These are phyloP conservation scores for Sisymbrium altissimum DNA, from an alignment of 345 rosid species.

Conservation along the genomic window DNA sequence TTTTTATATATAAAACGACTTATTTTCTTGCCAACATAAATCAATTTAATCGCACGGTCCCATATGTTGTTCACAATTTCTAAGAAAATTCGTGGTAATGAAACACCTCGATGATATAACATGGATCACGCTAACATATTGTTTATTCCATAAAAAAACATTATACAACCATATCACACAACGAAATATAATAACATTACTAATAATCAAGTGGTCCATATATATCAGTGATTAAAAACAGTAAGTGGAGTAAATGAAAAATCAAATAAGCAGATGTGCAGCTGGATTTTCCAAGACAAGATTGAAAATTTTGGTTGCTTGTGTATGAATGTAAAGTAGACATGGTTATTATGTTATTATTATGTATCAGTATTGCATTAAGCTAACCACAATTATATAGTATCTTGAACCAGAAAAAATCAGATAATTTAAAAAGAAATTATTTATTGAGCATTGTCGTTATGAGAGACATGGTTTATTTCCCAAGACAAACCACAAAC, in stretches of 20 bases:
- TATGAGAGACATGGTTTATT: slow-evolving; percentile 34
- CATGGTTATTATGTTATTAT: slow-evolving; percentile 29
- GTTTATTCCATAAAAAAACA: slow-evolving; percentile 11
- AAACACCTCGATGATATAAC: slow-evolving; percentile 36
- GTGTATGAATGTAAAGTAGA: slow-evolving; percentile 32
- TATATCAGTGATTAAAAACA: background rate
- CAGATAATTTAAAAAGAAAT: background rate
- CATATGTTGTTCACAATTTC: slow-evolving; percentile 31
- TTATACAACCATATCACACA: background rate
- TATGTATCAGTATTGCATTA: slow-evolving; percentile 13
- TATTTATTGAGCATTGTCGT: slow-evolving; percentile 20
- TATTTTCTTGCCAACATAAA: slow-evolving; percentile 3
- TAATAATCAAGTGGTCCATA: slow-evolving; percentile 26
- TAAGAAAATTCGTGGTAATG: slow-evolving; percentile 35
- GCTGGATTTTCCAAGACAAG: slow-evolving; percentile 29
- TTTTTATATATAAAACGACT: background rate
- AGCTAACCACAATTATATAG: slow-evolving; percentile 7
- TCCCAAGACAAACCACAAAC: slow-evolving; percentile 38
- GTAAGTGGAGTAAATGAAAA: slow-evolving; percentile 3
- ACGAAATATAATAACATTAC: background rate
- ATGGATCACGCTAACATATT: slow-evolving; percentile 28
- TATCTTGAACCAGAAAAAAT: background rate
- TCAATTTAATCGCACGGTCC: slow-evolving; percentile 27
- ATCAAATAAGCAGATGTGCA: slow-evolving; percentile 15
- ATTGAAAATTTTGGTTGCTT: slow-evolving; percentile 33